Conservation (phyloP, 371 early-diverging fungal genomes). For the Mortierella polycephala region DNA sequence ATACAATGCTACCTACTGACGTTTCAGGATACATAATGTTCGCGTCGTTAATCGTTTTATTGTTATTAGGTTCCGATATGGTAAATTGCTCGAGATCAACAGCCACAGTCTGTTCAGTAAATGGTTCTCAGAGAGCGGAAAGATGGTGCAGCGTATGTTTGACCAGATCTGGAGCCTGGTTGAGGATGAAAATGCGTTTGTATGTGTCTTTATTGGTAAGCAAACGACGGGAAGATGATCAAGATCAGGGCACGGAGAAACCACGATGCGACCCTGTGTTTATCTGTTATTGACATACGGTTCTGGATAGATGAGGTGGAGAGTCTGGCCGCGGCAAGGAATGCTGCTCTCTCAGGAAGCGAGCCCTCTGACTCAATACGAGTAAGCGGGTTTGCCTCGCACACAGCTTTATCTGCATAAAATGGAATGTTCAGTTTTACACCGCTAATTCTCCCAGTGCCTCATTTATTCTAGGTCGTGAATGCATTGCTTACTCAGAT, state of each 20-base stretch:
- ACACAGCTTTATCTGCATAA: not conserved
- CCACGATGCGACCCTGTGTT: no score
- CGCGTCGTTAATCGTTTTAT: not conserved
- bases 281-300: not conserved
- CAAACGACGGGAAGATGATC: not conserved
- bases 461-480: constrained; percentile 51
- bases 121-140: constrained; percentile 75
- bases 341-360: constrained; percentile 63
- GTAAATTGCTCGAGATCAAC: constrained; percentile 74
- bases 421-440: not conserved
- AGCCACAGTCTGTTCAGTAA: constrained; percentile 75
- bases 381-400: no score
- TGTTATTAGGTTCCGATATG: constrained; percentile 51
- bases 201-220: constrained; percentile 70
- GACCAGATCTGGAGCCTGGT: constrained; percentile 60
- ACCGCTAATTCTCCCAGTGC: not conserved
- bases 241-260: not conserved
- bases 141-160: constrained; percentile 71
- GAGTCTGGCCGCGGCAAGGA: constrained; percentile 69
- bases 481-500: constrained; percentile 67
- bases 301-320: constrained; percentile 70
- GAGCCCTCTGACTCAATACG: constrained; percentile 72
- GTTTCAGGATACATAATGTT: no score
- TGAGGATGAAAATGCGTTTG: constrained; percentile 64
- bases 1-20: no score